These are phyloP conservation scores for Apodospora peruviana DNA, from an alignment of 495 filamentous ascomycete species.

Conservation along the genomic window DNA sequence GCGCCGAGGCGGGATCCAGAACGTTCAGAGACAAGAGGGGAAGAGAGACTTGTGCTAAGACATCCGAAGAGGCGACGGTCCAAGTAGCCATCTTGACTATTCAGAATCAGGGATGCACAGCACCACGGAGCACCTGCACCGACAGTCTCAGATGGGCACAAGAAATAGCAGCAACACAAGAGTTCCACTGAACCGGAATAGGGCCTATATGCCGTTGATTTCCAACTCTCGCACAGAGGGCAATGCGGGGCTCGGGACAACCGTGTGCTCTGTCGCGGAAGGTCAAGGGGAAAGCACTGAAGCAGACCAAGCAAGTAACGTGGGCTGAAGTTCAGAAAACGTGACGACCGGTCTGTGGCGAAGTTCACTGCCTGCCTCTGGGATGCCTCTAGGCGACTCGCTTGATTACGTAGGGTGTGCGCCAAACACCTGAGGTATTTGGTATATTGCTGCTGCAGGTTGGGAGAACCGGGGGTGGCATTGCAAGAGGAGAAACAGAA, in stretches of 20 bases:
- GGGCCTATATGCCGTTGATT: too few species aligned
- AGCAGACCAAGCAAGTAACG: conserved; percentile 1
- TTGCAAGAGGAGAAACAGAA: conserved; percentile 3
- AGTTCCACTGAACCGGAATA: too few species aligned
- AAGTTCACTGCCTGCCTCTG: conserved; percentile 5
- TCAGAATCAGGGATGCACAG: too few species aligned
- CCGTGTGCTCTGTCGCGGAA: conserved; percentile 2
- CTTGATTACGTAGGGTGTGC: conserved; percentile 10
- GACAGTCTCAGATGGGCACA: too few species aligned
- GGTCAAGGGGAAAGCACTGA: conserved; percentile 6
- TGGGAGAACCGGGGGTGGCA: conserved; percentile 10
- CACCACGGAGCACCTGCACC: too few species aligned
- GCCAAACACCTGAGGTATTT: conserved; percentile 7
- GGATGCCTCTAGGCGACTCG: neutral
- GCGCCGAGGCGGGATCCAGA: conserved; percentile 14
- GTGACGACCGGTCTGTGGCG: conserved; percentile 1
- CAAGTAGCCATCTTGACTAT: too few species aligned
- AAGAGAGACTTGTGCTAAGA: too few species aligned
- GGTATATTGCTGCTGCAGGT: conserved; percentile 20
- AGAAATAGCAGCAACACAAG: too few species aligned
- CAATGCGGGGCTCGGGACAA: too few species aligned
- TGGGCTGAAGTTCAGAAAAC: conserved; percentile 2
- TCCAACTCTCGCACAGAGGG: too few species aligned
- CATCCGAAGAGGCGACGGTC: neutral
- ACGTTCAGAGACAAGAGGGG: neutral